Evolutionary conservation across 192 early-diverging fungal genomes (phyloP).

Genomic region (Coemansia interrupta): DNA sequence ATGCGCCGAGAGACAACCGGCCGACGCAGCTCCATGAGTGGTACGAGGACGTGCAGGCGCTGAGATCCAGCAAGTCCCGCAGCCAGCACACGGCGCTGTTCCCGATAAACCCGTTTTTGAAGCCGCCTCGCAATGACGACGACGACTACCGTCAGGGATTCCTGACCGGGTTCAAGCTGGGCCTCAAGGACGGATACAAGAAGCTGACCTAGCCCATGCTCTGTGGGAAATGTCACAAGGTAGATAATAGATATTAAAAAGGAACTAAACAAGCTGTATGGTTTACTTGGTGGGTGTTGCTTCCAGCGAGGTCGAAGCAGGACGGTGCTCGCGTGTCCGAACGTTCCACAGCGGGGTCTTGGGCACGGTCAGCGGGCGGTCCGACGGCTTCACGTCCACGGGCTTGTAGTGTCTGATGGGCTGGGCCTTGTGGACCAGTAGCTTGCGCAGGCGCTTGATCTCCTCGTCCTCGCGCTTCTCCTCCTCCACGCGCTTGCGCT

Average conservation of each 20-base stretch:
- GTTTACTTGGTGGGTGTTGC: conserved; percentile 7
- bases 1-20: conserved; percentile 2
- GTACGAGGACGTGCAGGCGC: conserved; percentile 24
- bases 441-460: conserved; percentile 55
- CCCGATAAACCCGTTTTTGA: conserved; percentile 32
- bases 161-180: conserved; percentile 35
- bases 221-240: not conserved
- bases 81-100: conserved; percentile 15
- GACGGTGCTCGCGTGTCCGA: conserved; percentile 22
- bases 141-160: conserved; percentile 48
- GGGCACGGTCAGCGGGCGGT: conserved; percentile 55
- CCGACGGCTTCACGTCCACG: conserved; percentile 54
- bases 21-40: conserved; percentile 42
- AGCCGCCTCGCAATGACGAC: conserved; percentile 4
- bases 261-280: not conserved
- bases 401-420: conserved; percentile 57
- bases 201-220: not conserved
- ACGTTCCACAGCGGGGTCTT: conserved; percentile 50
- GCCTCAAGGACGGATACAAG: conserved; percentile 39
- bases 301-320: conserved; percentile 12
- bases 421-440: conserved; percentile 60
- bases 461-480: conserved; percentile 58
- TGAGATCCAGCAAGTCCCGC: not conserved
- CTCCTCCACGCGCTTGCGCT: conserved; percentile 51
- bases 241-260: conserved; percentile 3